Evolutionary conservation across 2,329 filamentous ascomycete genomes (phyloP), one percentile per base, ranked within the genome.

Genomic region (Microcera coccophila): DNA sequence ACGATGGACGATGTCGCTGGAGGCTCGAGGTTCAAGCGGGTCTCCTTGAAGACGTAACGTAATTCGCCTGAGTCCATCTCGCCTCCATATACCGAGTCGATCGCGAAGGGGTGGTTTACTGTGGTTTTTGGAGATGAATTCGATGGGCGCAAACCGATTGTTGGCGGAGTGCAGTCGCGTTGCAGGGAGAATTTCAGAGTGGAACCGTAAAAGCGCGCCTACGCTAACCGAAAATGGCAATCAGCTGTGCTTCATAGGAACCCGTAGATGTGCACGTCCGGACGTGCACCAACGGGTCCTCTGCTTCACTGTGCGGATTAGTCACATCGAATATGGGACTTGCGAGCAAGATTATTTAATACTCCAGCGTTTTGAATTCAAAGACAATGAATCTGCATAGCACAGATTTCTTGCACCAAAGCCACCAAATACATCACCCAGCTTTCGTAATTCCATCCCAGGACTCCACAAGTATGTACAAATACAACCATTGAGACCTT

Each of bases 11-110:
- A 79, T 53, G 77, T 73, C 56, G 79, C 84, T 48, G 81, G 76
- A 52, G 83, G 81, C 68, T 93, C 87, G 58, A 93, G 78, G 66
- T 87, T 88, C 67, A 95, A 73, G 64, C 87, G 83, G 65, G 86
- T 89, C 76, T 94, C 89, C 73, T 90, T 90, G 75, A 86, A 93
- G 68, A 87, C 74, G 68, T 79, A 84, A 52, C 78, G 76, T 54
- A 78, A 75, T 60, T 78, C 76, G 61, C 72, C 66, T 58, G 74
- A 72, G 60, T 77, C 79, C 84, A 88, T 88, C 62, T 74, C 79
- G 73, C 74, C 72, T 75, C 81, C 84, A 85, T 85, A 50, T 53
- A 62, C 53, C 53, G 55, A 45, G 39, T 57, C 47, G 46, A 50
- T 42, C 34, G 46, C 35, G 15, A 12, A 10, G 31, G 31, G 9